Evolutionary conservation across 306 rosid genomes (phyloP), one percentile per base, ranked within the genome.

Genomic region (Cicer yamashitae): DNA sequence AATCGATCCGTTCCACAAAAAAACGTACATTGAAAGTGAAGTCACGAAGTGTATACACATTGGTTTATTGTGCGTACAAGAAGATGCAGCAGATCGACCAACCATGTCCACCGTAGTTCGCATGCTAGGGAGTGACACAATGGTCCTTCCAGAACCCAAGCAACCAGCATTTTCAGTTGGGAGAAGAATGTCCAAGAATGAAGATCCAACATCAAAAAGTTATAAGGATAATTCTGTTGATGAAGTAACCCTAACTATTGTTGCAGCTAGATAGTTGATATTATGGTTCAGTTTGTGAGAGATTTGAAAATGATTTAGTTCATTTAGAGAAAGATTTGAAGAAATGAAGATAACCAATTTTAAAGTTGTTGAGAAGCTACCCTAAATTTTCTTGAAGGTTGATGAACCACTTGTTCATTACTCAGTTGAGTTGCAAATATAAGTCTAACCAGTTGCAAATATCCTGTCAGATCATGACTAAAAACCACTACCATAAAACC

Each of bases 41-140:
- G 81, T 81, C 11, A 9, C 43, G 40, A 79, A 51, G 38, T 82
- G 87, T 59, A 77, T 86, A 54, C 83, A 84, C 3, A 79, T 88
- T 43, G 85, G 85, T 44, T 69, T 88, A 56, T 67, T 85, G 66
- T 85, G 89, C 22, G 82, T 84, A 11, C 88, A 88, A 47, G 79
- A 85, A 53, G 86, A 80, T 40, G 86, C 88, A 37, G 57, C 15
- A 9, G 76, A 84, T 34, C 81, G 87, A 30, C 87, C 84, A 64
- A 72, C 82, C 0, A 88, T 84, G 87, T 76, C 89, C 1, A 7
- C 20, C 11, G 74, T 88, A 40, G 80, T 83, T 6, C 73, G 39
- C 11, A 74, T 74, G 75, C 34, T 88, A 6, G 86, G 58, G 3
- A 82, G 80, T 56, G 84, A 79, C 20, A 38, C 64, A 41, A 59